Evolutionary conservation across 257 asterid species (phyloP), one percentile per base, ranked within the genome.

Genomic region (Capsicum pubescens): DNA sequence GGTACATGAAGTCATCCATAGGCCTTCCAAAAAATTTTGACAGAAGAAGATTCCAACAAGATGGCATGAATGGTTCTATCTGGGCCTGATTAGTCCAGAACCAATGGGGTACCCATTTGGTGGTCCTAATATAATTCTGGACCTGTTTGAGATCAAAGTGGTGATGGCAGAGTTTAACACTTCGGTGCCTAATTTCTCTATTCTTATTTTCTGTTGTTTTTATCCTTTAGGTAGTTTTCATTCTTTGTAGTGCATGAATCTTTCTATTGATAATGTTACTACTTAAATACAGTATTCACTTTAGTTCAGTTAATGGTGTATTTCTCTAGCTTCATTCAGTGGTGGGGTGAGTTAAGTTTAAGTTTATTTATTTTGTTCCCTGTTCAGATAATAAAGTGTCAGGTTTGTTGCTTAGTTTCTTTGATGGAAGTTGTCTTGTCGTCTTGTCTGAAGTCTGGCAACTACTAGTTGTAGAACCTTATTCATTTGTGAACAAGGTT

Each of bases 11-110:
- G 2, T 50, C 60, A 74, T 50, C 13, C 81, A 52, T 50, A 74
- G 2, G 46, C 46, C 21, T 74, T 52, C 21, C 81, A 74, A 50
- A 74, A 50, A 44, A 74, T 74, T 21, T 50, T 50, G 81, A 13
- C 21, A 74, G 35, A 74, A 50, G 46, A 50, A 74, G 59, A 74
- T 74, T 74, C 81, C 21, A 50, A 21, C 61, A 74, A 72, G 81
- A 74, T 74, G 60, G 58, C 61, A 74, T 13, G 61, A 74, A 74
- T 74, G 46, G 42, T 19, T 74, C 59, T 74, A 52, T 50, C 46
- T 74, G 6, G 81, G 52, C 21, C 44, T 74, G 81, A 6, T 74
- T 74, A 74, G 46, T 50, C 46, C 61, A 50, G 61, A 74, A 52
- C 61, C 61, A 21, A 50, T 74, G 21, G 21, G 81, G 7, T 69